Evolutionary conservation across 345 rosid species (phyloP), one percentile per base, ranked within the genome.

Genomic region (Eutrema japonicum): DNA sequence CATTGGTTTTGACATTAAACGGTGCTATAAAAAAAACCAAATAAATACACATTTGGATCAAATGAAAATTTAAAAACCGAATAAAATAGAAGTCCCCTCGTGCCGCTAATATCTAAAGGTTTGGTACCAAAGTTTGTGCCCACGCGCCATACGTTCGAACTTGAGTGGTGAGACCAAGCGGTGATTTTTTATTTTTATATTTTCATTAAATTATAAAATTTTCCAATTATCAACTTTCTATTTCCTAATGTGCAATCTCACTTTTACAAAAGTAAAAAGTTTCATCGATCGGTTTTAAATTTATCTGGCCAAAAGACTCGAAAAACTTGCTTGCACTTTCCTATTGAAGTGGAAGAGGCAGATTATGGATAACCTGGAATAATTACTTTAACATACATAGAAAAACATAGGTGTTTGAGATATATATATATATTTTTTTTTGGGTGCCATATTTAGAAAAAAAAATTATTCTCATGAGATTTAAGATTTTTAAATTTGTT

Each of bases 41-140:
- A 58, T 46, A n/a, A 9, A 13, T 35, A 32, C 8, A 27, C 51
- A 56, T 57, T 57, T 41, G 11, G 4, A 65, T 29, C 40, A 11
- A 71, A 64, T 22, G 27, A 11, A 71, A 64, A 33, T 32, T 11
- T 3, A 45, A 54, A 18, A 71, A 59, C 2, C 33, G 49, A 59
- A 79, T 33, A 64, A 57, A 75, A 65, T 46, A 75, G 75, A 67
- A 65, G 54, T 57, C 77, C 77, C 74, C 78, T 77, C 75, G 86
- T 84, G 90, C 85, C 82, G 82, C 86, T 85, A 70, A 82, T 85
- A 84, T 86, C 89, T 86, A 70, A 76, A 75, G 68, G 75, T 56
- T 22, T 72, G 67, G 80, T 84, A 70, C 93, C 88, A 86, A 66
- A 81, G 87, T 93, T 84, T 77, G 96, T 85, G 96, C 89, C 87